Evolutionary conservation across 164 flowering plant species (phyloP).

Genomic region (Cinnamomum micranthum): DNA sequence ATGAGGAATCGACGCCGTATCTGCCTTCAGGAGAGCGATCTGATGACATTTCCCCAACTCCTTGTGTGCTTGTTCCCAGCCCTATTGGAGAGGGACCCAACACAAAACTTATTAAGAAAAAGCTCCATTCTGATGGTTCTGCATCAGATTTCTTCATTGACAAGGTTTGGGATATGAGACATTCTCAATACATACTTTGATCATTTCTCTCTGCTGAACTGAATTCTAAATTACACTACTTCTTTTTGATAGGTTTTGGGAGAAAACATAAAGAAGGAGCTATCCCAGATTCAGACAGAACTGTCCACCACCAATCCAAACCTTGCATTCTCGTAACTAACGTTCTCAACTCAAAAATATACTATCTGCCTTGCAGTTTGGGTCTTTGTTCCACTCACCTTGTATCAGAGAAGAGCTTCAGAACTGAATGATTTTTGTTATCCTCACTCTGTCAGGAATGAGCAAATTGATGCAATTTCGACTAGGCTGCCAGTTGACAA

Average conservation of each 20-base stretch:
- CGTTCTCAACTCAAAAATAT: background rate
- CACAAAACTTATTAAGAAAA: slow-evolving; percentile 59
- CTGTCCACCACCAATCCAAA: slow-evolving; percentile 45
- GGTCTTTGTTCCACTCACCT: background rate
- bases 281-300: slow-evolving; percentile 60
- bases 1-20: slow-evolving; percentile 51
- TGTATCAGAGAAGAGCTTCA: background rate
- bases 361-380: background rate
- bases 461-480: slow-evolving; percentile 74
- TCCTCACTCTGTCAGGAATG: slow-evolving; percentile 39
- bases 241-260: slow-evolving; percentile 54
- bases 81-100: slow-evolving; percentile 66
- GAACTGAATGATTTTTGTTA: background rate
- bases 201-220: background rate
- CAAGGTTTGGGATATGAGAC: slow-evolving; percentile 41
- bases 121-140: slow-evolving; percentile 61
- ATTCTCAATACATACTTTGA: background rate
- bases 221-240: background rate
- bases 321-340: slow-evolving; percentile 52
- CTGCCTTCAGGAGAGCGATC: slow-evolving; percentile 49
- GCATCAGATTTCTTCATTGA: slow-evolving; percentile 82
- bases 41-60: slow-evolving; percentile 25
- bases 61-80: slow-evolving; percentile 32
- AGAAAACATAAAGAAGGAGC: slow-evolving; percentile 75
- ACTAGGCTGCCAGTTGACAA: slow-evolving; percentile 81